Evolutionary conservation across 305 asterid genomes (phyloP).

Genomic region (Solanum hybrid): DNA sequence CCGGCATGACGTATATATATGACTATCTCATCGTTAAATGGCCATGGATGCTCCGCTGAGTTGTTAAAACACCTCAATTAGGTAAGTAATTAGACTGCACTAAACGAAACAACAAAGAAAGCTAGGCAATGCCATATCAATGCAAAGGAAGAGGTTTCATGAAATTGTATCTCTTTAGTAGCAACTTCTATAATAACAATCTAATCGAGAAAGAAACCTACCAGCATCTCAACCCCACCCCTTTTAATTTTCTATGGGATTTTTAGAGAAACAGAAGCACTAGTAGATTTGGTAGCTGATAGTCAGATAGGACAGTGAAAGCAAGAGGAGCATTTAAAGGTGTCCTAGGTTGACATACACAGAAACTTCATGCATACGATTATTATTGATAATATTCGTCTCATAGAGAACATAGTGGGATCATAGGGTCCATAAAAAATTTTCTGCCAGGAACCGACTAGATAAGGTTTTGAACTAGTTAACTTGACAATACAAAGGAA

Average conservation of each 20-base stretch:
- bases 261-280: too few species aligned
- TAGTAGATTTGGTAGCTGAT: neutral
- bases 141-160: neutral
- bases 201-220: neutral
- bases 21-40: slow-evolving; percentile 61
- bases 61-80: neutral
- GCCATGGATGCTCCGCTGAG: slow-evolving; percentile 78
- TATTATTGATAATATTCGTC: neutral
- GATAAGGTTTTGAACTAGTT: neutral
- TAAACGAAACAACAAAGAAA: neutral
- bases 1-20: slow-evolving; percentile 67
- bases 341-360: neutral
- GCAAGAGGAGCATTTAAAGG: neutral
- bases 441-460: neutral
- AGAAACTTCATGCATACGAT: neutral
- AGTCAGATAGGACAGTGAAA: neutral
- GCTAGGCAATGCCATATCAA: neutral
- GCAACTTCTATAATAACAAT: neutral
- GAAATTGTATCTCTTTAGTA: neutral
- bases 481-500: neutral
- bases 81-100: neutral
- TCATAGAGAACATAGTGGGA: neutral
- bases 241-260: too few species aligned
- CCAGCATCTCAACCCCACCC: neutral
- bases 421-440: neutral